A percentile compares a stretch with the other conserved stretches of the same genome.
Conservation (phyloP, 176 grass and related monocot species). For the Carex cristatella region DNA sequence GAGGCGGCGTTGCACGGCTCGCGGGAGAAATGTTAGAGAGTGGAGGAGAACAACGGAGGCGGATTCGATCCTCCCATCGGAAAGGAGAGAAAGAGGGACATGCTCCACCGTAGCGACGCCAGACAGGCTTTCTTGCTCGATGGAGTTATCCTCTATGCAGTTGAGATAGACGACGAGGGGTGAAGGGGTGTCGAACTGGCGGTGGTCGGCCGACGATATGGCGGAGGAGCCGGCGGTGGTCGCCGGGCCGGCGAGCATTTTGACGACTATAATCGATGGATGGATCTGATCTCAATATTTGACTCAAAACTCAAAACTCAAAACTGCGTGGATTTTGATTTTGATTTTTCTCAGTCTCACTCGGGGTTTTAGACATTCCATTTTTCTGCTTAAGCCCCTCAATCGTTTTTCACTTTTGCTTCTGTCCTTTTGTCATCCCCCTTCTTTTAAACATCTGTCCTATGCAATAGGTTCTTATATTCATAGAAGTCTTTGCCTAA, state of each 20-base stretch:
- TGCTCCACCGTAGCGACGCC: constrained; percentile 67
- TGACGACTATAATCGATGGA: background rate
- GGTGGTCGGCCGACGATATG: background rate
- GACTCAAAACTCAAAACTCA: background rate
- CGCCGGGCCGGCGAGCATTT: constrained; percentile 42
- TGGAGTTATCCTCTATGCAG: constrained; percentile 70
- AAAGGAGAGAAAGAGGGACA: constrained; percentile 54
- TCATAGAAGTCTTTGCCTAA: too few species aligned
- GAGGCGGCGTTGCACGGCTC: constrained; percentile 75
- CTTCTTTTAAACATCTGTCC: background rate
- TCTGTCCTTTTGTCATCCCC: background rate
- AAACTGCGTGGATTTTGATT: background rate
- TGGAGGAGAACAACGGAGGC: constrained; percentile 63
- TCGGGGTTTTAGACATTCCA: constrained; percentile 8
- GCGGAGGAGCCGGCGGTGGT: constrained; percentile 21
- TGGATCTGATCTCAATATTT: background rate
- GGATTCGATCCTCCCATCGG: constrained; percentile 54
- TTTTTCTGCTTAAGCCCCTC: background rate
- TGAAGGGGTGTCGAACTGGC: background rate
- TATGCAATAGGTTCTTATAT: too few species aligned
- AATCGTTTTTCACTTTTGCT: background rate
- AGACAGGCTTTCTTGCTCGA: constrained; percentile 61
- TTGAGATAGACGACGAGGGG: constrained; percentile 71
- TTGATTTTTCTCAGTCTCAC: background rate
- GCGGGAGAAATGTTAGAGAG: constrained; percentile 70